Conservation (phyloP, 139 green algal genomes). For the Closterium sp. region DNA sequence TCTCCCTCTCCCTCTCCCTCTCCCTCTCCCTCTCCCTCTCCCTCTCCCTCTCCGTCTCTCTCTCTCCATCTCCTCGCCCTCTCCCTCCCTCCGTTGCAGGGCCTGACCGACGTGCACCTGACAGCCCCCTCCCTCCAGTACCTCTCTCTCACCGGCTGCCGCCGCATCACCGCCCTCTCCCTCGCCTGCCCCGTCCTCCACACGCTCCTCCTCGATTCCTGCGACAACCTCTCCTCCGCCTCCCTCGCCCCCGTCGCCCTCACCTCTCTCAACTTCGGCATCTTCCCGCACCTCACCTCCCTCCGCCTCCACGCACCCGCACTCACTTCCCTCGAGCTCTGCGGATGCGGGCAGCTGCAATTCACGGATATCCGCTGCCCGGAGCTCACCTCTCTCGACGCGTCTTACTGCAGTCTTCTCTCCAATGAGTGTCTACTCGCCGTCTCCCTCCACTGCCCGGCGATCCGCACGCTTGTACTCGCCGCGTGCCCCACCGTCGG, state of each 20-base stretch:
- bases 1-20: neutral
- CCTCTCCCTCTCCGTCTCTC: neutral
- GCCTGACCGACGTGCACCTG: slow-evolving; percentile 30
- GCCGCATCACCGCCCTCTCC: slow-evolving; percentile 8
- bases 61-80: neutral
- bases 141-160: slow-evolving; percentile 24
- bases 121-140: neutral
- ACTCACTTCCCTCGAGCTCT: slow-evolving; percentile 15
- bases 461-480: slow-evolving; percentile 12
- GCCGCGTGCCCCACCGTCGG: slow-evolving; percentile 11
- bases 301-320: neutral
- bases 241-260: slow-evolving; percentile 19
- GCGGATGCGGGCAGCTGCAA: slow-evolving; percentile 31
- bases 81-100: slow-evolving; percentile 1
- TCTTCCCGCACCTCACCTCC: slow-evolving; percentile 21
- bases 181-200: slow-evolving; percentile 13
- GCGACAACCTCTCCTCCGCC: slow-evolving; percentile 8
- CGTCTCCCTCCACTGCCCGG: neutral
- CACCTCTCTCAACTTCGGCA: slow-evolving; percentile 34
- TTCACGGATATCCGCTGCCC: slow-evolving; percentile 1
- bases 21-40: neutral
- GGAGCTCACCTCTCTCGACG: slow-evolving; percentile 23
- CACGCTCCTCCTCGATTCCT: slow-evolving; percentile 12
- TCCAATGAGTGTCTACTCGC: neutral
- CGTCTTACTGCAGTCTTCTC: slow-evolving; percentile 36